Evolutionary conservation across 768 basidiomycete species (phyloP).

Genomic region (Pleurotus cornucopiae): DNA sequence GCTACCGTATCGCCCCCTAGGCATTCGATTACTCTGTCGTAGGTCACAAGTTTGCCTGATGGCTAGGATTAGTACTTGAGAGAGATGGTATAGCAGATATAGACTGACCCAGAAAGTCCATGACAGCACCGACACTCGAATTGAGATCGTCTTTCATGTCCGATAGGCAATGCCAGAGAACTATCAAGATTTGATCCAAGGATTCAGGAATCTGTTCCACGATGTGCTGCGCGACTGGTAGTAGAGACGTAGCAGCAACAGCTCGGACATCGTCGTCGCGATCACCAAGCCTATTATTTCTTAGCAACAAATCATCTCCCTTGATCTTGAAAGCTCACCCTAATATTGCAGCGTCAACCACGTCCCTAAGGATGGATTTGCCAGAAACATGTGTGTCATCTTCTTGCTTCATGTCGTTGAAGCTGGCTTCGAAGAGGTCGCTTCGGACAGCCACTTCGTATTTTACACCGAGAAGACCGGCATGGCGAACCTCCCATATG

Average conservation of each 20-base stretch:
- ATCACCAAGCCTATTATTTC: conserved; percentile 66
- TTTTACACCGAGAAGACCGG: conserved; percentile 95
- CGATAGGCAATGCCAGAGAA: conserved; percentile 86
- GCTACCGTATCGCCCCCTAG: conserved; percentile 65
- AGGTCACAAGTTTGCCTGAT: conserved; percentile 78
- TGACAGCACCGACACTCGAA: conserved; percentile 93
- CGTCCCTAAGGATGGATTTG: conserved; percentile 62
- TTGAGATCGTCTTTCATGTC: conserved; percentile 97
- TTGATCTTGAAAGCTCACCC: conserved; percentile 48
- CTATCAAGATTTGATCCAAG: conserved; percentile 69
- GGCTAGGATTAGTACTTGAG: neutral
- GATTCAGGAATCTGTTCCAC: conserved; percentile 72
- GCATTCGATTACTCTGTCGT: conserved; percentile 71
- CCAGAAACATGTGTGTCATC: conserved; percentile 38
- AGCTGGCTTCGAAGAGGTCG: conserved; percentile 62
- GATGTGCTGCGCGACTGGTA: conserved; percentile 82
- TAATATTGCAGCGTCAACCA: conserved; percentile 87
- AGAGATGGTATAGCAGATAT: neutral
- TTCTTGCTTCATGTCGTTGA: conserved; percentile 29
- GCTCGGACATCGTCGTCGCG: conserved; percentile 94
- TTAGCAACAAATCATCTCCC: conserved; percentile 2
- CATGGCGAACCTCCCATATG: conserved; percentile 96
- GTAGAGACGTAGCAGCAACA: conserved; percentile 87
- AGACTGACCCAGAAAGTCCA: conserved; percentile 86
- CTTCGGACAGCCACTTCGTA: conserved; percentile 94